Evolutionary conservation across 1,284 basidiomycete genomes (phyloP).

Genomic region (Ceratobasidium sp.): DNA sequence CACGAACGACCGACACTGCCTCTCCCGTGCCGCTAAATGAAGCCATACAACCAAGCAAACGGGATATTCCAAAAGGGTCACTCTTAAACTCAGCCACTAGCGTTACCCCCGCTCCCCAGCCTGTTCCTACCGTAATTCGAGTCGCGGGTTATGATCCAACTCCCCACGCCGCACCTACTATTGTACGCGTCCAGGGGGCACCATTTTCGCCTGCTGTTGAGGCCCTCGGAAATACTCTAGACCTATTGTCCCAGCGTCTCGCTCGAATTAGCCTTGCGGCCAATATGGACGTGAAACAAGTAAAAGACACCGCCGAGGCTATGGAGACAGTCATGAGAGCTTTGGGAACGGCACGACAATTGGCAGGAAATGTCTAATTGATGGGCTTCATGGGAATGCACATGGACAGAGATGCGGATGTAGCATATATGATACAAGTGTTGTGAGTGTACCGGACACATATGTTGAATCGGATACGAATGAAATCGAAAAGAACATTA

Average conservation of each 20-base stretch:
- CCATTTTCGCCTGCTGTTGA: constrained; percentile 59
- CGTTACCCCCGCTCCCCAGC: background rate
- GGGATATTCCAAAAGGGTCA: constrained; percentile 11
- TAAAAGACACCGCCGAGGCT: constrained; percentile 76
- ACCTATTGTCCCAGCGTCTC: constrained; percentile 67
- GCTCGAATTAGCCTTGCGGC: constrained; percentile 60
- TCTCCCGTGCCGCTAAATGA: background rate
- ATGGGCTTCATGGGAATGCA: background rate
- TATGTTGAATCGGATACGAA: background rate
- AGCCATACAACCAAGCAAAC: background rate
- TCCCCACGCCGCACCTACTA: constrained; percentile 54
- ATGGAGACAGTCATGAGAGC: constrained; percentile 76
- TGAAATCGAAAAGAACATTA: background rate
- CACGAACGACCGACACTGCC: background rate
- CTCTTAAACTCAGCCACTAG: background rate
- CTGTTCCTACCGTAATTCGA: background rate
- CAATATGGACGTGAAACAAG: constrained; percentile 63
- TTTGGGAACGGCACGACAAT: constrained; percentile 69
- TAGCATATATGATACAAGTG: constrained; percentile 28
- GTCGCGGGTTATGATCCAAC: constrained; percentile 4
- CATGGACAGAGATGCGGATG: background rate
- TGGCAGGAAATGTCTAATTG: constrained; percentile 53
- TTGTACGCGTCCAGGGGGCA: constrained; percentile 48
- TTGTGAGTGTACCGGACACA: constrained; percentile 22
- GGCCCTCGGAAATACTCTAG: constrained; percentile 69